These are phyloP conservation scores for Coemansia guatemalensis DNA, from an alignment of 192 early-diverging fungal species.

Conservation along the genomic window DNA sequence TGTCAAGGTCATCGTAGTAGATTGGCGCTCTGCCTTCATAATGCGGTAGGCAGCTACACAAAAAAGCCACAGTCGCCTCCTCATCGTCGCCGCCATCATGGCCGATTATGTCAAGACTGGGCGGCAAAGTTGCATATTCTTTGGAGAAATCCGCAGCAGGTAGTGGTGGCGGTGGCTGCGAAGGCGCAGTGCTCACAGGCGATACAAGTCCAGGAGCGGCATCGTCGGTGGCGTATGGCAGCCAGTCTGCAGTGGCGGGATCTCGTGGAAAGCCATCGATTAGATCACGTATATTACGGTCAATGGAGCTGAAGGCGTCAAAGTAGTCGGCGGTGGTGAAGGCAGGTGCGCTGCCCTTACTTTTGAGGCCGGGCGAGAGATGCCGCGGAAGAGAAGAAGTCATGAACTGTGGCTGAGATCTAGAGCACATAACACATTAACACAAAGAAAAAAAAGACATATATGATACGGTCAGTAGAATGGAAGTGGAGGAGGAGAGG, in stretches of 20 bases:
- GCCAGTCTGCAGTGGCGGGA: background rate
- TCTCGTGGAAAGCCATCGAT: constrained; percentile 11
- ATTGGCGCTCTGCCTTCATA: constrained; percentile 40
- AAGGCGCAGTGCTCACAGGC: background rate
- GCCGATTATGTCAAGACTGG: constrained; percentile 3
- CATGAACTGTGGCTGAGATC: background rate
- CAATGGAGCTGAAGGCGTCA: constrained; percentile 34
- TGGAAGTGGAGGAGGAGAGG: no score
- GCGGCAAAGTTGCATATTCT: constrained; percentile 4
- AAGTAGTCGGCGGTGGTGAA: constrained; percentile 31
- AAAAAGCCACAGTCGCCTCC: constrained; percentile 37
- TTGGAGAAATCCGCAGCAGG: background rate
- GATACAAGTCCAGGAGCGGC: background rate
- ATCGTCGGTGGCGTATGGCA: background rate
- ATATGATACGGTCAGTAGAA: background rate
- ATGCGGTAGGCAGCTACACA: constrained; percentile 45
- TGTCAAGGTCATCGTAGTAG: constrained; percentile 25
- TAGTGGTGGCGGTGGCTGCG: background rate
- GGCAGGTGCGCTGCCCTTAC: background rate
- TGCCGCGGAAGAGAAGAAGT: background rate
- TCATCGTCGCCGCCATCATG: constrained; percentile 27
- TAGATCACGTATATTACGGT: constrained; percentile 36
- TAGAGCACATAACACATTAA: no score
- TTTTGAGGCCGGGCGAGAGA: background rate
- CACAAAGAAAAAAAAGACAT: background rate